Percentiles rank a stretch among this genome's conserved stretches.
These are phyloP conservation scores for Pyrenula massariospora DNA, from an alignment of 495 filamentous ascomycete species.

Conservation along the genomic window DNA sequence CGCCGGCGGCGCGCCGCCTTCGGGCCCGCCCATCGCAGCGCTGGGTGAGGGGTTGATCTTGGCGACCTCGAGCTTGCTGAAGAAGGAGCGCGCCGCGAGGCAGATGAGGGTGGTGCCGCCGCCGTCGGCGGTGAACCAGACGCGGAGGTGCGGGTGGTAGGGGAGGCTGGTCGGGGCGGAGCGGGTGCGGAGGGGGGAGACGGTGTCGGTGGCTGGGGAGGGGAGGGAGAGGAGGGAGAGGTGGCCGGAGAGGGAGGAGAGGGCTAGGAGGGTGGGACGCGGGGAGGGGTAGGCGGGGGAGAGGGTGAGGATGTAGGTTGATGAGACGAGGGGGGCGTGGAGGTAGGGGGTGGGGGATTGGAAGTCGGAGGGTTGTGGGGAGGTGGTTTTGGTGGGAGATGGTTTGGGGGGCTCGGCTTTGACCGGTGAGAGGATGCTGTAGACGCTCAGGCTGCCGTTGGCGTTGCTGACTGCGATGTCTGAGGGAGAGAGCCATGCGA, in stretches of 20 bases:
- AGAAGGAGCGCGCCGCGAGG: background rate
- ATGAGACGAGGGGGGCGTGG: background rate
- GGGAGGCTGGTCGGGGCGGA: background rate
- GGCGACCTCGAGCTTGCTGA: background rate
- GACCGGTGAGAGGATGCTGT: constrained; percentile 33
- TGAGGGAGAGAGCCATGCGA: constrained; percentile 51
- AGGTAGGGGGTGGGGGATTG: background rate
- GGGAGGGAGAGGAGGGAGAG: background rate
- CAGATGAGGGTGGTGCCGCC: background rate
- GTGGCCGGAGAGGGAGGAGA: background rate
- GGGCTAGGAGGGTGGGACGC: background rate
- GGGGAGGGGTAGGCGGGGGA: constrained; percentile 1
- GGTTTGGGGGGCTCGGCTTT: constrained; percentile 6
- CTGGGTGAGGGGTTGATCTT: background rate
- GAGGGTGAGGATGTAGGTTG: background rate
- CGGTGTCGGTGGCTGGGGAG: background rate
- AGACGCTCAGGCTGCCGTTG: constrained; percentile 50
- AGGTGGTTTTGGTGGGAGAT: too few species aligned
- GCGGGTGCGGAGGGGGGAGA: background rate
- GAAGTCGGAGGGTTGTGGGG: constrained; percentile 20
- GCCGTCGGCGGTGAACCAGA: background rate
- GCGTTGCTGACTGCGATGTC: constrained; percentile 50
- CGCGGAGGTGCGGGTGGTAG: background rate
- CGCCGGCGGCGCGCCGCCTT: too few species aligned
- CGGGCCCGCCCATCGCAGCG: too few species aligned